Evolutionary conservation across 345 rosid genomes (phyloP).

Genomic region (Aurinia saxatilis): DNA sequence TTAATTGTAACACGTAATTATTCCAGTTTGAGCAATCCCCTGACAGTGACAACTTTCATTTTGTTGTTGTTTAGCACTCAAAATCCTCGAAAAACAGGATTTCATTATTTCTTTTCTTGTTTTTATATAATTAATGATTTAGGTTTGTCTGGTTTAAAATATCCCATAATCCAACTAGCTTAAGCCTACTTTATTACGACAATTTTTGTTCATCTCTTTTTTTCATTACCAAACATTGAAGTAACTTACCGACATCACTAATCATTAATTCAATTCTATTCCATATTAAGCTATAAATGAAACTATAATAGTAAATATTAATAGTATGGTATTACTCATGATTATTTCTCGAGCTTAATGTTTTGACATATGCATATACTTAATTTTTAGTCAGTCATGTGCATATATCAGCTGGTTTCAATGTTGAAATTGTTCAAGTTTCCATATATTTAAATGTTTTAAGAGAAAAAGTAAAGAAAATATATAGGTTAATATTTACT

Average conservation of each 20-base stretch:
- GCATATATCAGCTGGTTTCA: constrained; percentile 20
- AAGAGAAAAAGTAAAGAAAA: neutral
- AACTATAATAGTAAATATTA: too few species aligned
- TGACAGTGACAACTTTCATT: constrained; percentile 69
- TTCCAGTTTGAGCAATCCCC: constrained; percentile 39
- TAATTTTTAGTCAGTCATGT: constrained; percentile 17
- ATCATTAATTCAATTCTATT: neutral
- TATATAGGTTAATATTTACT: neutral
- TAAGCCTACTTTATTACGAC: constrained; percentile 24
- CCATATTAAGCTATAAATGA: neutral
- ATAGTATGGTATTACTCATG: too few species aligned
- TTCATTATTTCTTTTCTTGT: constrained; percentile 6
- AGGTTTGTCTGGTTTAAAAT: constrained; percentile 46
- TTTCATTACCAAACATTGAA: neutral
- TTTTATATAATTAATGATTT: constrained; percentile 18
- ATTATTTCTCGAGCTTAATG: too few species aligned
- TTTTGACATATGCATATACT: neutral
- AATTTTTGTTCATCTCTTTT: too few species aligned
- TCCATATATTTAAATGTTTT: neutral
- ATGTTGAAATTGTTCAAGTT: constrained; percentile 23
- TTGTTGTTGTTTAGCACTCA: constrained; percentile 20
- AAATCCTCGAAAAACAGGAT: constrained; percentile 40
- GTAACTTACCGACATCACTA: constrained; percentile 3
- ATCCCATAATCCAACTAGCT: constrained; percentile 13
- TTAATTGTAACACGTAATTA: constrained; percentile 24